These are phyloP conservation scores for Diaporthe caulivora DNA, from an alignment of 2,329 filamentous ascomycete genomes.

Conservation along the genomic window DNA sequence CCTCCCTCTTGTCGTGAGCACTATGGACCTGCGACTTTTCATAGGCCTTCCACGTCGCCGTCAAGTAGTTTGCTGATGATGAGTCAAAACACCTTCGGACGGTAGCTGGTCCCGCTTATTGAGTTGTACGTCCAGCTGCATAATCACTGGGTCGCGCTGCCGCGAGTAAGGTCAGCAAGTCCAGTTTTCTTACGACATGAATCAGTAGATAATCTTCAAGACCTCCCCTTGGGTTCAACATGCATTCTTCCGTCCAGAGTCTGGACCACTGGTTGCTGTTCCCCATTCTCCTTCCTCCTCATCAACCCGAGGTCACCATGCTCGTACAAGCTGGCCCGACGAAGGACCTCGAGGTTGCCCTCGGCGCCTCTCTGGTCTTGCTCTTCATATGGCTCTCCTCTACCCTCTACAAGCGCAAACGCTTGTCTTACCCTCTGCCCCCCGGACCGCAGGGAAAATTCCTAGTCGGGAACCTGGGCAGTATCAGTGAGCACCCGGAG, in stretches of 20 bases:
- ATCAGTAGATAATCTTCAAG: slow-evolving; percentile 34
- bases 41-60: slow-evolving; percentile 35
- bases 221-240: slow-evolving; percentile 18
- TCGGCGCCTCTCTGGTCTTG: slow-evolving; percentile 24
- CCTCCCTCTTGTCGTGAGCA: slow-evolving; percentile 34
- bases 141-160: slow-evolving; percentile 31
- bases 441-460: slow-evolving; percentile 47
- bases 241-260: slow-evolving; percentile 17
- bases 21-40: slow-evolving; percentile 28
- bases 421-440: slow-evolving; percentile 43
- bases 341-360: slow-evolving; percentile 24
- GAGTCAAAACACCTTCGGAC: slow-evolving; percentile 33
- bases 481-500: slow-evolving; percentile 49
- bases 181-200: slow-evolving; percentile 34
- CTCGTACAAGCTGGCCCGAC: slow-evolving; percentile 30
- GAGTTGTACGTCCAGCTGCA: slow-evolving; percentile 38
- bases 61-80: slow-evolving; percentile 37
- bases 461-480: slow-evolving; percentile 48
- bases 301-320: slow-evolving; percentile 27
- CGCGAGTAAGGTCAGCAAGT: slow-evolving; percentile 39
- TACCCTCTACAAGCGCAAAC: slow-evolving; percentile 16
- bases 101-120: slow-evolving; percentile 36
- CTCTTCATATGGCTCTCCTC: slow-evolving; percentile 28
- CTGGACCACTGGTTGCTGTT: slow-evolving; percentile 16
- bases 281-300: slow-evolving; percentile 2